These are phyloP conservation scores for Castanopsis chinensis DNA, from an alignment of 306 rosid species.

Conservation along the genomic window DNA sequence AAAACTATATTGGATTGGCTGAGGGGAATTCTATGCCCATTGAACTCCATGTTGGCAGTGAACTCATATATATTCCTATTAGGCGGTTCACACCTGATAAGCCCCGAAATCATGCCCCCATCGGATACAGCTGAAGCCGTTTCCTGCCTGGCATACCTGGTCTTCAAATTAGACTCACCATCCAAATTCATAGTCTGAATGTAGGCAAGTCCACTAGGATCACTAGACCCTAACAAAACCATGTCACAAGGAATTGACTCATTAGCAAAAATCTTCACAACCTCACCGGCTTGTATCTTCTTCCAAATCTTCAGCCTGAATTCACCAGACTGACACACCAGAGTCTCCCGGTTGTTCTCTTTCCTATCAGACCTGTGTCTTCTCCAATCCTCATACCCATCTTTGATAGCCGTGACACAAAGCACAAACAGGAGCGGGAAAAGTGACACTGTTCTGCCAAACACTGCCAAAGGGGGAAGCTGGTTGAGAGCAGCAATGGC, in stretches of 20 bases:
- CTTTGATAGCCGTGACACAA: slow-evolving; percentile 89
- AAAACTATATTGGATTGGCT: slow-evolving; percentile 91
- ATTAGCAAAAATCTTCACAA: slow-evolving; percentile 72
- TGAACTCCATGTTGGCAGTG: slow-evolving; percentile 87
- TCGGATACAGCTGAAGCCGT: slow-evolving; percentile 56
- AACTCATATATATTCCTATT: slow-evolving; percentile 93
- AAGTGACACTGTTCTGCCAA: slow-evolving; percentile 89
- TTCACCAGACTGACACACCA: slow-evolving; percentile 58
- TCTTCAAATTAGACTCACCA: slow-evolving; percentile 97
- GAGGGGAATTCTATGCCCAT: slow-evolving; percentile 58
- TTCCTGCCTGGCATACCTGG: slow-evolving; percentile 96
- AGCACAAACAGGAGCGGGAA: slow-evolving; percentile 87
- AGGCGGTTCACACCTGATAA: slow-evolving; percentile 84
- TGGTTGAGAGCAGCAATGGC: slow-evolving; percentile 94
- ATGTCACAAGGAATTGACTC: slow-evolving; percentile 91
- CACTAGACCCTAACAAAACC: slow-evolving; percentile 98
- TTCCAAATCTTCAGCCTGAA: slow-evolving; percentile 73
- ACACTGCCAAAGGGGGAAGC: slow-evolving; percentile 97
- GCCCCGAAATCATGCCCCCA: slow-evolving; percentile 53
- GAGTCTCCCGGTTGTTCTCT: slow-evolving; percentile 81
- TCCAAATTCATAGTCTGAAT: slow-evolving; percentile 98
- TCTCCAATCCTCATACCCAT: slow-evolving; percentile 96
- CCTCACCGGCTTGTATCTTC: slow-evolving; percentile 76
- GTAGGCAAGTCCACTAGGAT: slow-evolving; percentile 91
- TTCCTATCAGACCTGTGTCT: slow-evolving; percentile 86